Evolutionary conservation across 257 asterid genomes (phyloP), one percentile per base, ranked within the genome.

Genomic region (Rubia yunnanensis): DNA sequence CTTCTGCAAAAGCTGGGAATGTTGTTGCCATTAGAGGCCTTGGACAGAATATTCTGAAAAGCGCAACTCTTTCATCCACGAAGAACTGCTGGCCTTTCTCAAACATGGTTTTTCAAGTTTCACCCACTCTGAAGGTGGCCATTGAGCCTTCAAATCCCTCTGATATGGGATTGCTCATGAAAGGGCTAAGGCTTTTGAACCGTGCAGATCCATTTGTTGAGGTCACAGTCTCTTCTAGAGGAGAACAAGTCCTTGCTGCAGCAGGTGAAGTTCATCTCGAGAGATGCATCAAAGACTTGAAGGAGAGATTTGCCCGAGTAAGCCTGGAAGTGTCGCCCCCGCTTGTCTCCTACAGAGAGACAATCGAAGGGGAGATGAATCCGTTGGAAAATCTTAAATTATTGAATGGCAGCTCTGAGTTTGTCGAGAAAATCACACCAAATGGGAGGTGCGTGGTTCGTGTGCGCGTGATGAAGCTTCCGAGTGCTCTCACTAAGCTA

Each of bases 171-270:
- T 83, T 91, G 36, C 86, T 92, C 58, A 79, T 74, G 82, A 89
- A 84, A 74, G 98, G 98, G 9, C 73, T 92, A 72, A 81, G 86
- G 41, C 88, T 89, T 61, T 81, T 92, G 65, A 92, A 92, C 72
- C 95, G 95, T 67, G 98, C 96, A 7, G 98, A 92, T 66, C 98
- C 98, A 57, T 92, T 92, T 75, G 98, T 89, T 14, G 96, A 92
- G 82, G 85, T 92, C 68, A 71, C 95, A 50, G 85, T 92, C 74
- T 84, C 96, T 70, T 65, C 96, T 64, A 82, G 94, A 77, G 98
- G 98, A 2, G 98, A 92, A 74, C 95, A 92, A 52, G 96, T 92
- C 64, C 91, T 92, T 70, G 82, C 98, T 70, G 98, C 96, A 57
- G 98, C 98, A 31, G 98, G 98, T 20, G 98, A 92, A 74, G 98